phyloP scores from a whole-genome alignment of 1,139 yeast species.

The Candida gigantensis region DNA sequence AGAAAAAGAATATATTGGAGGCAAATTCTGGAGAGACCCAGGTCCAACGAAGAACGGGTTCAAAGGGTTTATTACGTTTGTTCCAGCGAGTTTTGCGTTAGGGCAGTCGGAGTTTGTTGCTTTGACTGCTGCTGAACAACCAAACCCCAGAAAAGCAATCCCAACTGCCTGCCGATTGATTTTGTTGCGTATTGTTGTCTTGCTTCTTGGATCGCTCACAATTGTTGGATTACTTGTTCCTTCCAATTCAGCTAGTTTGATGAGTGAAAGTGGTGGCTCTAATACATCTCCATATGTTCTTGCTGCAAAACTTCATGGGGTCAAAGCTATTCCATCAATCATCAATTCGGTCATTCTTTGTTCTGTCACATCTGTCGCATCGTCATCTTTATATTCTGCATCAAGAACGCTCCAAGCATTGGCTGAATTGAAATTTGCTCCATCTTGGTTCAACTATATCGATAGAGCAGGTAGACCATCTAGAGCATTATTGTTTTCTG shows the following conservation, averaged over 20 bases:
- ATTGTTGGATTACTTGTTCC: conserved; percentile 48
- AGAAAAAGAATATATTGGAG: conserved; percentile 43
- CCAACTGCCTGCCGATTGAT: conserved; percentile 45
- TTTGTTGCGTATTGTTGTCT: conserved; percentile 37
- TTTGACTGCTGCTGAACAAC: conserved; percentile 43
- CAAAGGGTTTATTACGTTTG: conserved; percentile 43
- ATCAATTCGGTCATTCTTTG: conserved; percentile 46
- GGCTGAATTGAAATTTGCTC: conserved; percentile 47
- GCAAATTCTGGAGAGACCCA: conserved; percentile 48
- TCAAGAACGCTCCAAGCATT: conserved; percentile 47
- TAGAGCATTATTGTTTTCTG: conserved; percentile 36
- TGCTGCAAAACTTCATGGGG: conserved; percentile 45
- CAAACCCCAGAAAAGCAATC: conserved; percentile 41
- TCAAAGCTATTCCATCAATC: conserved; percentile 40
- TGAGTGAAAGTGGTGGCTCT: conserved; percentile 40
- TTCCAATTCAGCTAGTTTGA: conserved; percentile 35
- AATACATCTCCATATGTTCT: conserved; percentile 48
- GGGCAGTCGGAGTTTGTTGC: conserved; percentile 46
- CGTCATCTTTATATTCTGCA: conserved; percentile 46
- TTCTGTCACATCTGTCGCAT: conserved; percentile 48
- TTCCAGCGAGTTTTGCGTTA: conserved; percentile 39
- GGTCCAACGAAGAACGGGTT: conserved; percentile 33
- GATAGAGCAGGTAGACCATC: conserved; percentile 48
- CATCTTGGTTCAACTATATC: conserved; percentile 41
- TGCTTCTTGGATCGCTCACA: conserved; percentile 43